Percentiles rank a stretch among this genome's conserved stretches.
phyloP scores from a whole-genome alignment of 148 eudicot species.

The Amaranthus palmeri region DNA sequence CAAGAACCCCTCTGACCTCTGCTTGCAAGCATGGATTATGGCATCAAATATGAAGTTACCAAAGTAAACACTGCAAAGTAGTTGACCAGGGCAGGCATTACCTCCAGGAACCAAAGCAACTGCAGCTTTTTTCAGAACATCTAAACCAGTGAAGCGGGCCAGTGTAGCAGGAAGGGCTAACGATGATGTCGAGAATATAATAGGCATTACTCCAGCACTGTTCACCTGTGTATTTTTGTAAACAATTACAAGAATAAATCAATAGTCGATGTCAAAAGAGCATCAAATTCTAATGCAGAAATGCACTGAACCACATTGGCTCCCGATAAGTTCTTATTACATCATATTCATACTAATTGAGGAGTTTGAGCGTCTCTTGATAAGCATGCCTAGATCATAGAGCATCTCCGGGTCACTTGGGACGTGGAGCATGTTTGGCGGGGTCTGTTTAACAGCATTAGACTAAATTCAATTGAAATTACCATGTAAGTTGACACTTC shows the following conservation, averaged over 20 bases:
- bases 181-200: constrained; percentile 96
- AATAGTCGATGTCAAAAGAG: neutral
- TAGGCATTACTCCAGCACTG: constrained; percentile 99
- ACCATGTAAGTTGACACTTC: too few relatives aligned
- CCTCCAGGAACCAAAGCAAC: constrained; percentile 88
- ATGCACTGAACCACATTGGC: neutral
- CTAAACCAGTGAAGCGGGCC: constrained; percentile 90
- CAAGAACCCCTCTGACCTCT: too few relatives aligned
- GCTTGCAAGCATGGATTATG: too few relatives aligned
- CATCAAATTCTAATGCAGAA: neutral
- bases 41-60: too few relatives aligned
- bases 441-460: too few relatives aligned
- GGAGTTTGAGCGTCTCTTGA: too few relatives aligned
- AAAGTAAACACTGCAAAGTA: neutral
- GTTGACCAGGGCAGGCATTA: constrained; percentile 22
- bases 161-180: constrained; percentile 92
- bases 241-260: neutral
- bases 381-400: too few relatives aligned
- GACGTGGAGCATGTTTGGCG: too few relatives aligned
- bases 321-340: too few relatives aligned
- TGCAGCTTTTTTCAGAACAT: constrained; percentile 75
- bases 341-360: too few relatives aligned
- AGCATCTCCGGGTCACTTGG: too few relatives aligned
- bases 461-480: too few relatives aligned
- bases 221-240: constrained; percentile 56